These are phyloP conservation scores for Sordaria brevicollis DNA, from an alignment of 495 filamentous ascomycete species.

Conservation along the genomic window DNA sequence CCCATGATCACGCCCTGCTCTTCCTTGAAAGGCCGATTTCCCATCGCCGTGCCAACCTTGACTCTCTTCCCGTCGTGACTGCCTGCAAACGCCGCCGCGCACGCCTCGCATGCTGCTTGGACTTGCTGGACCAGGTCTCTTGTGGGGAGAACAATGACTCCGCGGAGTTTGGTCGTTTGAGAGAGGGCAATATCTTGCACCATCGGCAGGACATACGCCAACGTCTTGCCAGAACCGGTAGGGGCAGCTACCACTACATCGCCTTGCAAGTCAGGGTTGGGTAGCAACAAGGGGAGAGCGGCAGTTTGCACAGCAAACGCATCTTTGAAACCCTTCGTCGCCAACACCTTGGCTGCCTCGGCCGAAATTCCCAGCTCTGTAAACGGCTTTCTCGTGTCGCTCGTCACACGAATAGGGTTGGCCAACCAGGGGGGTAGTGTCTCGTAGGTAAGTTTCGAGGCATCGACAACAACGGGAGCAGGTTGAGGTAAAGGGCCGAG, in stretches of 20 bases:
- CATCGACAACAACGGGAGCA: conserved; percentile 42
- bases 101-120: conserved; percentile 58
- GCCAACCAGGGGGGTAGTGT: conserved; percentile 65
- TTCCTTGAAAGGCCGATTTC: conserved; percentile 60
- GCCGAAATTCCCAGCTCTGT: conserved; percentile 41
- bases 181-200: conserved; percentile 57
- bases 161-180: conserved; percentile 53
- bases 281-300: conserved; percentile 66
- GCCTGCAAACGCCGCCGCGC: conserved; percentile 35
- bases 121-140: conserved; percentile 83
- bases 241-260: conserved; percentile 83
- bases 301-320: conserved; percentile 81
- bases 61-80: conserved; percentile 47
- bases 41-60: conserved; percentile 71
- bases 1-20: conserved; percentile 63
- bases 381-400: conserved; percentile 50
- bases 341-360: conserved; percentile 41
- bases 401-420: conserved; percentile 53
- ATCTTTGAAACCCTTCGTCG: conserved; percentile 53
- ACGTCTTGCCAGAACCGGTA: conserved; percentile 89
- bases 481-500: conserved; percentile 74
- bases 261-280: conserved; percentile 43
- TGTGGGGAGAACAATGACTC: conserved; percentile 78
- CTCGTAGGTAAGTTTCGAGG: conserved; percentile 40
- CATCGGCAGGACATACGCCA: conserved; percentile 83